Conservation (phyloP, 768 basidiomycete genomes). For the Termitomyces eurrhizus region DNA sequence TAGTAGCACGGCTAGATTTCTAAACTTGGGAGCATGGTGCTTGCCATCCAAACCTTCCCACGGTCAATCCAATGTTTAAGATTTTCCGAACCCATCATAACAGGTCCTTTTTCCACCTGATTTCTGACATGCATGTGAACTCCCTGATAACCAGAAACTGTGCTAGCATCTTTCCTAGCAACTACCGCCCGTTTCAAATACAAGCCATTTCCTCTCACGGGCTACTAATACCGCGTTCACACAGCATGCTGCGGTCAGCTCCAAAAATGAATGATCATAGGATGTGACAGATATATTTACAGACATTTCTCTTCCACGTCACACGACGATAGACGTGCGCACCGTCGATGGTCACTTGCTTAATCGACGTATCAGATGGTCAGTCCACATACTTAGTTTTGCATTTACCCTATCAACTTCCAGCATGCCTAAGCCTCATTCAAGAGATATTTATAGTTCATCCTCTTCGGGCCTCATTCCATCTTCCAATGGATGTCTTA, state of each 20-base stretch:
- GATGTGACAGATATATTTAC: background rate
- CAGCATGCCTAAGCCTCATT: background rate
- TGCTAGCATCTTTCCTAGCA: background rate
- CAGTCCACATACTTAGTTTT: background rate
- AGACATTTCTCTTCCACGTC: background rate
- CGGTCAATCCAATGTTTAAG: slow-evolving; percentile 5
- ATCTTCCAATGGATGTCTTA: slow-evolving; percentile 18
- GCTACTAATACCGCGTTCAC: background rate
- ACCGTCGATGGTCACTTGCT: background rate
- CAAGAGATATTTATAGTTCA: background rate
- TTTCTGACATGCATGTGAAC: too few species aligned
- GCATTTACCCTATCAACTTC: background rate
- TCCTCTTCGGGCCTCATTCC: background rate
- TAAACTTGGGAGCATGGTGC: slow-evolving; percentile 8
- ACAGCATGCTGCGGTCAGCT: background rate
- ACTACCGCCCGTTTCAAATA: background rate
- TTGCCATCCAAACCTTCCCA: slow-evolving; percentile 7
- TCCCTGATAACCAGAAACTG: background rate
- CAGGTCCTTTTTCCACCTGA: background rate
- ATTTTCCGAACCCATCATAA: background rate
- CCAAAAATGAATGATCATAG: background rate
- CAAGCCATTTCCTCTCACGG: background rate
- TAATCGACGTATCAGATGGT: background rate
- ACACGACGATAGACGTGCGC: background rate
- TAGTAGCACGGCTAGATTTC: slow-evolving; percentile 10